Conservation (phyloP, 768 basidiomycete genomes). For the Melanogaster broomeanus region DNA sequence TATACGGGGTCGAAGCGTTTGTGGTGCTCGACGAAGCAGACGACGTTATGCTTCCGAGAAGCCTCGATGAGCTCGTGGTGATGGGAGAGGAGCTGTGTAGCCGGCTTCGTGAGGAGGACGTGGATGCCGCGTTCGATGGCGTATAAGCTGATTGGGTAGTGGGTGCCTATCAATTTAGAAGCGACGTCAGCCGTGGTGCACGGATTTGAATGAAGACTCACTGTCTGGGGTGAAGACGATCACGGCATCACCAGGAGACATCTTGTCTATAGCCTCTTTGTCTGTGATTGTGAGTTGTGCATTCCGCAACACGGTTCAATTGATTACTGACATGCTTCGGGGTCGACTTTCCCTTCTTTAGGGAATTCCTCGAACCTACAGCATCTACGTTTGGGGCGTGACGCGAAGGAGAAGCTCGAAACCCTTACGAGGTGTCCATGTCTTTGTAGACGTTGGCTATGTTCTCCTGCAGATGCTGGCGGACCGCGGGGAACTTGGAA, state of each 20-base stretch:
- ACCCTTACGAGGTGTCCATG: slow-evolving; percentile 75
- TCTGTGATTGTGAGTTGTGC: slow-evolving; percentile 45
- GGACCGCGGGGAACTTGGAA: slow-evolving; percentile 84
- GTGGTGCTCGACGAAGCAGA: slow-evolving; percentile 95
- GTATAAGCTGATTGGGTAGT: slow-evolving; percentile 82
- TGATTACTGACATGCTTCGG: slow-evolving; percentile 75
- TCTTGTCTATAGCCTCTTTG: slow-evolving; percentile 74
- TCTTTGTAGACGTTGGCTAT: slow-evolving; percentile 85
- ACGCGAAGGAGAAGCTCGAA: not conserved
- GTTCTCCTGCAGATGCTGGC: slow-evolving; percentile 77
- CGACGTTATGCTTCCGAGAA: slow-evolving; percentile 76
- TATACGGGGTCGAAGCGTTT: slow-evolving; percentile 93
- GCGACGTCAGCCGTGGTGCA: not conserved
- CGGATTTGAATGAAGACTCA: slow-evolving; percentile 35
- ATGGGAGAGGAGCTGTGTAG: slow-evolving; percentile 81
- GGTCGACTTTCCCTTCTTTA: slow-evolving; percentile 63
- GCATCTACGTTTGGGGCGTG: not conserved
- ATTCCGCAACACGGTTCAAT: slow-evolving; percentile 2
- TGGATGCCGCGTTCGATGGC: slow-evolving; percentile 86
- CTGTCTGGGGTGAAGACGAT: slow-evolving; percentile 94
- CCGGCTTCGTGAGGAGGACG: slow-evolving; percentile 92
- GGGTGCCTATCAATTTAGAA: slow-evolving; percentile 55
- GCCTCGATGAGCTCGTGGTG: slow-evolving; percentile 78
- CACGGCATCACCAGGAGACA: slow-evolving; percentile 83
- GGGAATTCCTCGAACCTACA: slow-evolving; percentile 80